phyloP scores from a whole-genome alignment of 306 rosid genomes.

The Cucumis hystrix region DNA sequence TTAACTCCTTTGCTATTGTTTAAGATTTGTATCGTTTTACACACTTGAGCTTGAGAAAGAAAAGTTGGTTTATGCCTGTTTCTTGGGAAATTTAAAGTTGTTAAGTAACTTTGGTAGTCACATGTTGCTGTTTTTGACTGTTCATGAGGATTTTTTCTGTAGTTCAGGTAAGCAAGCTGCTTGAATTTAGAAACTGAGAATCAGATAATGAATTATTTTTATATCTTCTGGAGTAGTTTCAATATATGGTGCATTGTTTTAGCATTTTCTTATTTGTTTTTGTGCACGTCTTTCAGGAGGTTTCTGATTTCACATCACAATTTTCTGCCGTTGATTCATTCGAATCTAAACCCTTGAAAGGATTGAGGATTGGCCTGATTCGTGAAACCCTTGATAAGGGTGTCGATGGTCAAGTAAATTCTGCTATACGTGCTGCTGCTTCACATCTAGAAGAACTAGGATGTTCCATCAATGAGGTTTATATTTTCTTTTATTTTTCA shows the following conservation, averaged over 20 bases:
- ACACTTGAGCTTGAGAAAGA: not conserved
- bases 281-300: slow-evolving; percentile 42
- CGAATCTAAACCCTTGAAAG: slow-evolving; percentile 79
- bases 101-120: not conserved
- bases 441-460: slow-evolving; percentile 86
- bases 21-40: not conserved
- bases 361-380: slow-evolving; percentile 75
- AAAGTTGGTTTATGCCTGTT: not conserved
- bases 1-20: not conserved
- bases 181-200: not conserved
- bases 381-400: slow-evolving; percentile 80
- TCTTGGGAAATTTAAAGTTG: not conserved
- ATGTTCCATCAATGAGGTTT: slow-evolving; percentile 71
- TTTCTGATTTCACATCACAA: slow-evolving; percentile 45
- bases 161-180: not conserved
- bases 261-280: not conserved
- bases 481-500: slow-evolving; percentile 4
- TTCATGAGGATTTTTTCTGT: not conserved
- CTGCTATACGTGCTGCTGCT: slow-evolving; percentile 71
- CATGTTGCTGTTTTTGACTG: not conserved
- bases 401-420: slow-evolving; percentile 60
- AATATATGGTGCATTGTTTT: not conserved
- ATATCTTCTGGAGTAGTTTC: not conserved
- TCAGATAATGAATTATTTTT: not conserved
- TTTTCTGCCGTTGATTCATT: slow-evolving; percentile 29